Conservation (phyloP, 768 basidiomycete species). For the Boletus sp. region DNA sequence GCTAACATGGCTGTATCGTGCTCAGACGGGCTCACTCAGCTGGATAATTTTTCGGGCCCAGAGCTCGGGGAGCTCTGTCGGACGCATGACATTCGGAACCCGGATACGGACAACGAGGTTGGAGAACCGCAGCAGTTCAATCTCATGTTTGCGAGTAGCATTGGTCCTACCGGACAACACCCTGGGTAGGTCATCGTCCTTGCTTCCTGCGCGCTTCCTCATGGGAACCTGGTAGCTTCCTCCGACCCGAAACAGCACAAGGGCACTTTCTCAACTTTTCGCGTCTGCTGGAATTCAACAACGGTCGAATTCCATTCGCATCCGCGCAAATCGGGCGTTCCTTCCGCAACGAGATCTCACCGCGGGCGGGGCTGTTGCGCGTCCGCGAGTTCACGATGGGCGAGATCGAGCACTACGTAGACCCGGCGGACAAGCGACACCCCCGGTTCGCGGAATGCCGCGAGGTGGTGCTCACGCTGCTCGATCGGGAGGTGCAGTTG, state of each 20-base stretch:
- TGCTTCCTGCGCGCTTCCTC: background rate
- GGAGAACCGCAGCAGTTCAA: constrained; percentile 95
- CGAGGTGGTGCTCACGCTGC: constrained; percentile 68
- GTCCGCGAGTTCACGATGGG: constrained; percentile 99
- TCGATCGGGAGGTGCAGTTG: constrained; percentile 81
- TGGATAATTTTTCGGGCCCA: constrained; percentile 87
- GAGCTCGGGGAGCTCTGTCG: constrained; percentile 85
- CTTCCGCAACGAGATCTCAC: constrained; percentile 98
- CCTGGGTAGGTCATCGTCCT: constrained; percentile 57
- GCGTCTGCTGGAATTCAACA: constrained; percentile 96
- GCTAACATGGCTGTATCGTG: background rate
- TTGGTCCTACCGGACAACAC: constrained; percentile 96
- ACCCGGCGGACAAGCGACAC: constrained; percentile 89
- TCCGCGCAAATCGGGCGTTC: constrained; percentile 95
- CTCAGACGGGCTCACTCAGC: constrained; percentile 10
- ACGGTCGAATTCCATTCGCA: constrained; percentile 93
- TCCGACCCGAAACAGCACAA: constrained; percentile 97
- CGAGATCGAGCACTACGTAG: constrained; percentile 98
- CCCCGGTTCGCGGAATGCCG: constrained; percentile 77
- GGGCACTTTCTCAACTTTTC: constrained; percentile 99
- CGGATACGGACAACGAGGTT: constrained; percentile 90
- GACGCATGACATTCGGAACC: constrained; percentile 78
- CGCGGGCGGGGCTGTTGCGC: constrained; percentile 91
- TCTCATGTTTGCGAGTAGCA: constrained; percentile 97
- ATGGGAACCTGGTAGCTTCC: constrained; percentile 51